Percentiles rank a stretch among this genome's conserved stretches.
Evolutionary conservation across 495 filamentous ascomycete genomes (phyloP).

Genomic region (Lentithecium fluviatile): DNA sequence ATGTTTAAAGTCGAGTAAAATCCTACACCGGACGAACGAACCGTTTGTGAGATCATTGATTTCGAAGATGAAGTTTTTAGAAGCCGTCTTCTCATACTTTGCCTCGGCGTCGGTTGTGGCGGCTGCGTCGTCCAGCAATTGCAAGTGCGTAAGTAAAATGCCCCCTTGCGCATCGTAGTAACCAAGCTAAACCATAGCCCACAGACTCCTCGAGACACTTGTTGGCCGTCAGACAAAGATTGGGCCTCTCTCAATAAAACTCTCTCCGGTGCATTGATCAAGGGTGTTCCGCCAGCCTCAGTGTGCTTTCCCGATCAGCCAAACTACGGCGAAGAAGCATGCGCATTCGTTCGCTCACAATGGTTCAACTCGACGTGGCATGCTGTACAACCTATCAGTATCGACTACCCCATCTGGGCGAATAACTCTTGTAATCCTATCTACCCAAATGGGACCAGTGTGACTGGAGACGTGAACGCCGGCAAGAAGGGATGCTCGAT

Average conservation of each 20-base stretch:
- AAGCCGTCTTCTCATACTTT: too few species aligned
- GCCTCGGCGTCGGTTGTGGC: too few species aligned
- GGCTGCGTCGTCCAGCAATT: neutral
- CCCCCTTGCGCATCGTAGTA: neutral
- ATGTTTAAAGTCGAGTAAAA: too few species aligned
- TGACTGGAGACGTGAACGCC: slow-evolving; percentile 25
- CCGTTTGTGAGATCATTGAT: too few species aligned
- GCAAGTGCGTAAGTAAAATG: slow-evolving; percentile 21
- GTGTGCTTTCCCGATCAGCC: slow-evolving; percentile 28
- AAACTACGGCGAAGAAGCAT: slow-evolving; percentile 25
- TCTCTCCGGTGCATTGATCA: slow-evolving; percentile 21
- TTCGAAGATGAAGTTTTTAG: too few species aligned
- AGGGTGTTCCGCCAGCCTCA: slow-evolving; percentile 19
- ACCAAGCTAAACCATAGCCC: neutral
- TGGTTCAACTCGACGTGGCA: slow-evolving; percentile 35
- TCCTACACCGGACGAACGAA: too few species aligned
- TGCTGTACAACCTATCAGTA: slow-evolving; percentile 28
- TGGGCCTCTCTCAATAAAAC: slow-evolving; percentile 31
- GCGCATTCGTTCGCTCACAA: slow-evolving; percentile 20
- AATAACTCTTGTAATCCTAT: slow-evolving; percentile 34
- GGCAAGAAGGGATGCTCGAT: slow-evolving; percentile 48
- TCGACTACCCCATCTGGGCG: slow-evolving; percentile 33
- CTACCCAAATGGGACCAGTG: slow-evolving; percentile 31
- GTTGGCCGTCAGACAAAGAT: slow-evolving; percentile 26
- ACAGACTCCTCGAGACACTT: slow-evolving; percentile 25